Conservation (phyloP, 139 green algal species). For the Ettlia oleoabundans region DNA sequence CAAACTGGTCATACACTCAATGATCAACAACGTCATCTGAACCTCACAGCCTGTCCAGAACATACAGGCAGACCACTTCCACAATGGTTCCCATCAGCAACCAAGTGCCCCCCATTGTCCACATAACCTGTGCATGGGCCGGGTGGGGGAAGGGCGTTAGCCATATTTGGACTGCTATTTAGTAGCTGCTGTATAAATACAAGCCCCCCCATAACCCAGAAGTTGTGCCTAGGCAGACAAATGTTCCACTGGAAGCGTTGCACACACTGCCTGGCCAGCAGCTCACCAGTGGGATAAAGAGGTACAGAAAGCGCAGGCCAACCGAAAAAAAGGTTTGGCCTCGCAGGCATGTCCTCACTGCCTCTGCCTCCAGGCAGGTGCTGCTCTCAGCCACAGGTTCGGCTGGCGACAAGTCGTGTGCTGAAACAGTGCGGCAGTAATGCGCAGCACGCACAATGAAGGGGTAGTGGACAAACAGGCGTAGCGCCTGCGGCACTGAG, state of each 20-base stretch:
- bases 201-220: too few relatives aligned
- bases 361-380: slow-evolving; percentile 14
- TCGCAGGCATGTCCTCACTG: slow-evolving; percentile 21
- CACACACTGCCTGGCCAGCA: too few relatives aligned
- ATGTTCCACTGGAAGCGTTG: too few relatives aligned
- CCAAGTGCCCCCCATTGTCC: slow-evolving; percentile 27
- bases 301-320: slow-evolving; percentile 35
- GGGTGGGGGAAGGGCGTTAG: too few relatives aligned
- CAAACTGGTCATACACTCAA: too few relatives aligned
- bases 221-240: too few relatives aligned
- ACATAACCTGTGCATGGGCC: too few relatives aligned
- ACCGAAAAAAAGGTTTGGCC: slow-evolving; percentile 33
- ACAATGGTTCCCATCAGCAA: slow-evolving; percentile 6
- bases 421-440: slow-evolving; percentile 4
- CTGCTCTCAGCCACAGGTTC: background rate
- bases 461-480: slow-evolving; percentile 33
- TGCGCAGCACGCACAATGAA: slow-evolving; percentile 14
- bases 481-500: slow-evolving; percentile 24
- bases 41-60: slow-evolving; percentile 30
- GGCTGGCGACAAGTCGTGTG: background rate
- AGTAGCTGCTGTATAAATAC: too few relatives aligned
- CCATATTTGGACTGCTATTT: too few relatives aligned
- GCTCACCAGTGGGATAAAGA: slow-evolving; percentile 29
- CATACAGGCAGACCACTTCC: background rate
- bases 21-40: background rate